Conservation (phyloP, 2,329 filamentous ascomycete species). For the Fusarium drepaniforme region DNA sequence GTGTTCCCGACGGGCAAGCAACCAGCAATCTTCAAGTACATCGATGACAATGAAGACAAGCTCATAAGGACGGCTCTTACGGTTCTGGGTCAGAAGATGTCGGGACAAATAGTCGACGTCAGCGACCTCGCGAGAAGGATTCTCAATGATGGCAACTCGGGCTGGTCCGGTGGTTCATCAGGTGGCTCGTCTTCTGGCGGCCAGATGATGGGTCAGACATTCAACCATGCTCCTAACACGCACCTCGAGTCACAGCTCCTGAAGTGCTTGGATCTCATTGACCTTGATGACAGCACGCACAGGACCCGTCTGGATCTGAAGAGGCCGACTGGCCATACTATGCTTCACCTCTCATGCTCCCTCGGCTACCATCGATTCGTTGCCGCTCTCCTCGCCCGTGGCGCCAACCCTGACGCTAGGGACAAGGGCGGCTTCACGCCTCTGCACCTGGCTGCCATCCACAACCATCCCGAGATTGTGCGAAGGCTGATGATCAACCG, state of each 20-base stretch:
- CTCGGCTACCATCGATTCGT: slow-evolving; percentile 82
- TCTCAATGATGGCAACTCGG: slow-evolving; percentile 60
- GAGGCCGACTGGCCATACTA: slow-evolving; percentile 77
- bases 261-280: slow-evolving; percentile 81
- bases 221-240: slow-evolving; percentile 56
- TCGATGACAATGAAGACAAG: slow-evolving; percentile 77
- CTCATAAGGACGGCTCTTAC: slow-evolving; percentile 76
- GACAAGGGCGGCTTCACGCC: slow-evolving; percentile 87
- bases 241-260: slow-evolving; percentile 78
- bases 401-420: slow-evolving; percentile 80
- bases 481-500: slow-evolving; percentile 79
- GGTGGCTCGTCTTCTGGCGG: slow-evolving; percentile 57
- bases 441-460: slow-evolving; percentile 84
- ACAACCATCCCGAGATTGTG: slow-evolving; percentile 81
- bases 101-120: slow-evolving; percentile 71
- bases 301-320: slow-evolving; percentile 76
- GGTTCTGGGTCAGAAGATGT: slow-evolving; percentile 74
- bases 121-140: slow-evolving; percentile 72
- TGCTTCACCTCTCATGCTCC: slow-evolving; percentile 84
- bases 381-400: slow-evolving; percentile 80
- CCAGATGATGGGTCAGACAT: slow-evolving; percentile 56
- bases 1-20: slow-evolving; percentile 54
- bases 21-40: slow-evolving; percentile 76
- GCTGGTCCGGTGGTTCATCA: slow-evolving; percentile 60
- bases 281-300: slow-evolving; percentile 79